Percentiles rank a stretch among this genome's conserved stretches.
phyloP scores from a whole-genome alignment of 225 moss, liverwort and hornwort species.

The Ulota crispa region DNA sequence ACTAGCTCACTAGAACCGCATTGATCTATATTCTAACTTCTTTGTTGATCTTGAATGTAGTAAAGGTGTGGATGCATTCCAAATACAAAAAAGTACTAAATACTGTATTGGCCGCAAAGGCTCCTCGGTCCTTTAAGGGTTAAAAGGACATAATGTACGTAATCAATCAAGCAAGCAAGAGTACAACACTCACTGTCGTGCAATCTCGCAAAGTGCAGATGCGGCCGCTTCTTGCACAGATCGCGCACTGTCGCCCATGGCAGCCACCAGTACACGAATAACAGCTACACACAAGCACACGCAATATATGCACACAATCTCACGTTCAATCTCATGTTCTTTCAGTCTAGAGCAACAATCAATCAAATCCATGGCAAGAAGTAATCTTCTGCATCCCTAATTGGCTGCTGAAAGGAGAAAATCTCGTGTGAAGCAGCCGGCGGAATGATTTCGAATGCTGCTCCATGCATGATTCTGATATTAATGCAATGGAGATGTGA shows the following conservation, averaged over 20 bases:
- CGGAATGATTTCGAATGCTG: background rate
- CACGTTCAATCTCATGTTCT: background rate
- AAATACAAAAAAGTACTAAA: too few species aligned
- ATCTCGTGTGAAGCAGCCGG: slow-evolving; percentile 2
- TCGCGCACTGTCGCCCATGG: slow-evolving; percentile 83
- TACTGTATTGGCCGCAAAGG: too few species aligned
- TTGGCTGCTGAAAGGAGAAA: background rate
- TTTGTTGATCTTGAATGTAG: too few species aligned
- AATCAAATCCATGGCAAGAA: background rate
- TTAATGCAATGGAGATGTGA: too few species aligned
- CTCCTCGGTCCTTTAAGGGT: too few species aligned
- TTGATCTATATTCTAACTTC: too few species aligned
- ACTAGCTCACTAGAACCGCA: too few species aligned
- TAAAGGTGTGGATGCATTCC: too few species aligned
- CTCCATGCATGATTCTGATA: background rate
- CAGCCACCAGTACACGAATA: slow-evolving; percentile 88
- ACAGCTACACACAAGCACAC: slow-evolving; percentile 49
- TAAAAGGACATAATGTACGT: background rate
- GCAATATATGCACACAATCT: background rate
- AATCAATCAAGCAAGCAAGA: background rate
- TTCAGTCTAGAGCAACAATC: background rate
- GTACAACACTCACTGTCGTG: slow-evolving; percentile 54
- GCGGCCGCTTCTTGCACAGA: slow-evolving; percentile 84
- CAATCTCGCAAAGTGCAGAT: slow-evolving; percentile 69
- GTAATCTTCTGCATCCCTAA: slow-evolving; percentile 1